Conservation (phyloP, 2,329 filamentous ascomycete species). For the Helotiales sp. region DNA sequence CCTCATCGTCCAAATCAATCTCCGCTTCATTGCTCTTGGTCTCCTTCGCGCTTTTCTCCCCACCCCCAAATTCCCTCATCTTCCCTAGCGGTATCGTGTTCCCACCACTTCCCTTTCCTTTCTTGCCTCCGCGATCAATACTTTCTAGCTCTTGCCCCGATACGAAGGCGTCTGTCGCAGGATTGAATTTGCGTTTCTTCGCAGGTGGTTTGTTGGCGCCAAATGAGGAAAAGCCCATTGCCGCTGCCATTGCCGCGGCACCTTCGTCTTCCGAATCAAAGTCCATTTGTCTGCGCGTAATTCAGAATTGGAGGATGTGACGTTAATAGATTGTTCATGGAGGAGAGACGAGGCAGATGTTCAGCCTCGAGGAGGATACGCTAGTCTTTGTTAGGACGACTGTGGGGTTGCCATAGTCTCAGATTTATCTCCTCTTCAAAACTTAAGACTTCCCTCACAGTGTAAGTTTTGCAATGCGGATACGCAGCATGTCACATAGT, state of each 20-base stretch:
- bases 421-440: no score
- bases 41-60: conserved; percentile 4
- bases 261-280: conserved; percentile 15
- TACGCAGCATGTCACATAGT: no score
- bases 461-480: no score
- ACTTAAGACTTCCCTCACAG: no score
- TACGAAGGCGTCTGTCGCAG: conserved; percentile 51
- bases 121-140: conserved; percentile 35
- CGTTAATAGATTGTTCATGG: background rate
- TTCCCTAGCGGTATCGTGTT: conserved; percentile 33
- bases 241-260: conserved; percentile 42
- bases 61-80: conserved; percentile 25
- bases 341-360: background rate
- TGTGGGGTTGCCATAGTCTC: no score
- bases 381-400: background rate
- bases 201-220: conserved; percentile 51
- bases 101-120: conserved; percentile 35
- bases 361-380: background rate
- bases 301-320: background rate
- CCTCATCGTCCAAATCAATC: conserved; percentile 27
- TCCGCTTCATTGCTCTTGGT: conserved; percentile 18
- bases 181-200: conserved; percentile 70
- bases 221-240: conserved; percentile 75
- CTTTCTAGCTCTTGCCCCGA: conserved; percentile 36
- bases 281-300: conserved; percentile 6